These are phyloP conservation scores for Ophiostoma montium DNA, from an alignment of 2,329 filamentous ascomycete genomes.

Conservation along the genomic window DNA sequence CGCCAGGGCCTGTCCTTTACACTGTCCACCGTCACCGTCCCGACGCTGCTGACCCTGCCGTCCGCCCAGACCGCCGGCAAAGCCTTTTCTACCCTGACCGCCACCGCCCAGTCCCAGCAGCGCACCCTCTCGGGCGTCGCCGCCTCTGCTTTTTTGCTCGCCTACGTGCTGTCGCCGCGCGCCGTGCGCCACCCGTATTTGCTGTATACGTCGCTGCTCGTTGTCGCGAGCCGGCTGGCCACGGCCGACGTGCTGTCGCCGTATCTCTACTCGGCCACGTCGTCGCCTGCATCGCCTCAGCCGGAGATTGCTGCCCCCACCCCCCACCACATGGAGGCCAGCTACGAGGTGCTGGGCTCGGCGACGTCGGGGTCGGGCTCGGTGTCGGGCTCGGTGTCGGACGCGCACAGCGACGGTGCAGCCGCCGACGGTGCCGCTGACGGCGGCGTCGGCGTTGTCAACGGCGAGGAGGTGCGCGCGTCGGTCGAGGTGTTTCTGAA, in stretches of 20 bases:
- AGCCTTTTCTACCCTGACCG: conserved; percentile 54
- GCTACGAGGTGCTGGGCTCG: conserved; percentile 42
- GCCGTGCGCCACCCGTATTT: conserved; percentile 76
- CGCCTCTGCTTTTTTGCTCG: conserved; percentile 57
- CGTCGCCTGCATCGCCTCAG: conserved; percentile 11
- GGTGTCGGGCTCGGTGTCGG: conserved; percentile 18
- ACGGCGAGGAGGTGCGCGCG: conserved; percentile 47
- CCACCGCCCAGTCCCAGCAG: conserved; percentile 49
- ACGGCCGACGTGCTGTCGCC: conserved; percentile 35
- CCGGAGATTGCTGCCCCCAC: conserved; percentile 12
- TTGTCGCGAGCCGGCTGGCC: conserved; percentile 44
- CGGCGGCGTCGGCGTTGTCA: conserved; percentile 33
- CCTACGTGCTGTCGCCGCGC: conserved; percentile 62
- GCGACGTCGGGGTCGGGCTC: conserved; percentile 20
- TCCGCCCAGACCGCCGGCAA: conserved; percentile 57
- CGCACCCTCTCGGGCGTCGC: conserved; percentile 55
- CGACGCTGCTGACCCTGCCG: conserved; percentile 66
- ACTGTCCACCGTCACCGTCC: conserved; percentile 62
- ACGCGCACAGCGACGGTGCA: conserved; percentile 31
- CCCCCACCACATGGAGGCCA: conserved; percentile 45
- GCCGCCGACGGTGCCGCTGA: conserved; percentile 16
- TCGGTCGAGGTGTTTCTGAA: conserved; percentile 41
- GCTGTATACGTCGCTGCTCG: conserved; percentile 65
- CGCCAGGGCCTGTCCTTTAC: conserved; percentile 76
- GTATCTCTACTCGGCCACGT: conserved; percentile 20